A percentile compares a stretch with the other conserved stretches of the same genome.
Evolutionary conservation across 805 yeast species (phyloP).

Genomic region (Cyberlindnera mississippiensis): DNA sequence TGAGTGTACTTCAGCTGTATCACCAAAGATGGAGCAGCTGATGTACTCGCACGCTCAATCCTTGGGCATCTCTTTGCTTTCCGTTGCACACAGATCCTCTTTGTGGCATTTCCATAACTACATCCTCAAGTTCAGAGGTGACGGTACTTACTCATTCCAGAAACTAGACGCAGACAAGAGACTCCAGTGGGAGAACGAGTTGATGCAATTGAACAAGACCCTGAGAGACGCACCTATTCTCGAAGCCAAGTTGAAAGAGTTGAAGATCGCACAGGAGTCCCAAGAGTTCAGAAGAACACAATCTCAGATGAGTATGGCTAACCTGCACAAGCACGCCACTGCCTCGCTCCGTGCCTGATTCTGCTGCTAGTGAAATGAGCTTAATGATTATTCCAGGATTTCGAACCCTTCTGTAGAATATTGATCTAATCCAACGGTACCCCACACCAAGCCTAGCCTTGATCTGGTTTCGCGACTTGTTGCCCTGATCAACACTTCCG

Average conservation of each 20-base stretch:
- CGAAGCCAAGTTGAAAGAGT: constrained; percentile 60
- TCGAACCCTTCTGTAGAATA: too few species aligned
- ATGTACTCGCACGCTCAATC: constrained; percentile 82
- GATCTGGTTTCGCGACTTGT: too few species aligned
- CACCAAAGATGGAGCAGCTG: constrained; percentile 84
- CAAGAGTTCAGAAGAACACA: constrained; percentile 29
- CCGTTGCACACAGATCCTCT: constrained; percentile 91
- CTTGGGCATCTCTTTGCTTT: constrained; percentile 74
- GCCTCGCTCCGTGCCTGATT: too few species aligned
- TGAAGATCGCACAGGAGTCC: constrained; percentile 48
- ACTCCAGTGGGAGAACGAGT: constrained; percentile 72
- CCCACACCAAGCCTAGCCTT: too few species aligned
- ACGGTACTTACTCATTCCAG: constrained; percentile 60
- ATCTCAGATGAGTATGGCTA: constrained; percentile 25
- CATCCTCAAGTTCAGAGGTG: constrained; percentile 82
- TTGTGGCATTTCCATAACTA: constrained; percentile 88
- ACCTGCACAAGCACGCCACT: neutral
- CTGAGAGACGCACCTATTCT: constrained; percentile 68
- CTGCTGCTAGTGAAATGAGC: too few species aligned
- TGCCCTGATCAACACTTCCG: too few species aligned
- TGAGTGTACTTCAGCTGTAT: constrained; percentile 93
- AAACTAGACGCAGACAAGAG: constrained; percentile 71
- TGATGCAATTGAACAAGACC: constrained; percentile 61
- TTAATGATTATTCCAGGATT: too few species aligned
- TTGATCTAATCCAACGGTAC: too few species aligned